Conservation (phyloP, 495 filamentous ascomycete genomes). For the Neurospora sp. region DNA sequence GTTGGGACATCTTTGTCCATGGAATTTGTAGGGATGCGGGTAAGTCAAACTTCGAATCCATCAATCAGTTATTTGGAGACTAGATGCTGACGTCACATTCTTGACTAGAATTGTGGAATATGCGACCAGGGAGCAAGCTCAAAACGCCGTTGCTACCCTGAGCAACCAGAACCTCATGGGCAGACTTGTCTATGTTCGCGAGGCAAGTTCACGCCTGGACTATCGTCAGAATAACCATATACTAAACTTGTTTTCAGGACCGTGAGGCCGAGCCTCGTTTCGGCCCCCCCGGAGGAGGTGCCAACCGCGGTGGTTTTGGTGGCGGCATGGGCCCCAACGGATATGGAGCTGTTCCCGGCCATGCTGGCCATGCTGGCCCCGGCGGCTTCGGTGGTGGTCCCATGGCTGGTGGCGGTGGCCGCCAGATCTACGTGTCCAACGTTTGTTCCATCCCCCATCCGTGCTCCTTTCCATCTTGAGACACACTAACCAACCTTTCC, state of each 20-base stretch:
- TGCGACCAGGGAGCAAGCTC: conserved; percentile 97
- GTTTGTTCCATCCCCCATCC: conserved; percentile 56
- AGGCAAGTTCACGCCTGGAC: conserved; percentile 48
- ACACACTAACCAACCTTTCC: conserved; percentile 22
- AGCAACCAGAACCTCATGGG: conserved; percentile 99
- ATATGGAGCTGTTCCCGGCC: conserved; percentile 33
- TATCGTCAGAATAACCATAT: background rate
- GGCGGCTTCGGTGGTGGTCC: conserved; percentile 31
- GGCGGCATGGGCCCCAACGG: conserved; percentile 36
- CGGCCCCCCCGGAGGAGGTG: conserved; percentile 48
- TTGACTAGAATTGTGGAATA: conserved; percentile 94
- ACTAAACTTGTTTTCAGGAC: conserved; percentile 45
- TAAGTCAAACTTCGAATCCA: conserved; percentile 39
- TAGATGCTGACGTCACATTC: conserved; percentile 7
- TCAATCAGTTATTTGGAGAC: background rate
- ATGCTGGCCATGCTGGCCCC: conserved; percentile 33
- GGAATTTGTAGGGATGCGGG: conserved; percentile 99
- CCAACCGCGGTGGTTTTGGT: conserved; percentile 53
- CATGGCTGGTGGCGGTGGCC: conserved; percentile 42
- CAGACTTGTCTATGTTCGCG: conserved; percentile 93
- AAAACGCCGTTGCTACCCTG: conserved; percentile 92
- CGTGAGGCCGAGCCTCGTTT: conserved; percentile 95
- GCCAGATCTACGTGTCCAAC: conserved; percentile 96
- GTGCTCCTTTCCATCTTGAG: conserved; percentile 9
- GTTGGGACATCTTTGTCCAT: conserved; percentile 74